A percentile compares a stretch with the other conserved stretches of the same genome.
These are phyloP conservation scores for Mycena rebaudengoi DNA, from an alignment of 768 basidiomycete genomes.

Conservation along the genomic window DNA sequence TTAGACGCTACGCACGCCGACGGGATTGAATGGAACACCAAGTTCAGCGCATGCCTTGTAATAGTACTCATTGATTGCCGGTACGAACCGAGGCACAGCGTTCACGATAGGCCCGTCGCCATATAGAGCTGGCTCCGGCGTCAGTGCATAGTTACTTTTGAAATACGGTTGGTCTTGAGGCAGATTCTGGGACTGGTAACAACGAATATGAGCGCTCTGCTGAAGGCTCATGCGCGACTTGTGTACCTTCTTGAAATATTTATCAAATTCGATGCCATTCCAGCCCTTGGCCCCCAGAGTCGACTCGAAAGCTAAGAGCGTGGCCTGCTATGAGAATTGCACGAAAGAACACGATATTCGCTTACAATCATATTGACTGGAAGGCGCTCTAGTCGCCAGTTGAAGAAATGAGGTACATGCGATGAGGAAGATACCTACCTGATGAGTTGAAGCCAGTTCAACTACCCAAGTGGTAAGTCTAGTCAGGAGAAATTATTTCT, in stretches of 20 bases:
- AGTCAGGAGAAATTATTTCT: too few species aligned
- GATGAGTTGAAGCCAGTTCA: slow-evolving; percentile 10
- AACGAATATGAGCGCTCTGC: neutral
- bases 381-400: slow-evolving; percentile 10
- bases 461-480: neutral
- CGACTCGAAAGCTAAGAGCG: neutral
- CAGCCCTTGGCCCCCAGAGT: neutral
- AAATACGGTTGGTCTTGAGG: neutral
- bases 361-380: slow-evolving; percentile 1
- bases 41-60: slow-evolving; percentile 8
- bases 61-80: slow-evolving; percentile 10
- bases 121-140: slow-evolving; percentile 3
- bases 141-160: neutral
- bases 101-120: slow-evolving; percentile 8
- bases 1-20: slow-evolving; percentile 2
- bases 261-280: neutral
- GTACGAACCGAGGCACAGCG: slow-evolving; percentile 1
- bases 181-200: slow-evolving; percentile 11
- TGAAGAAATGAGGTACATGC: neutral
- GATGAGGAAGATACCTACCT: neutral
- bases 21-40: neutral
- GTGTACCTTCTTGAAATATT: slow-evolving; percentile 13
- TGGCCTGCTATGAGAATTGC: neutral
- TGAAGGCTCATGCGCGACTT: neutral
- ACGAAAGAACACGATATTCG: neutral